Conservation (phyloP, 148 eudicot genomes). For the Rhododendron molle region DNA sequence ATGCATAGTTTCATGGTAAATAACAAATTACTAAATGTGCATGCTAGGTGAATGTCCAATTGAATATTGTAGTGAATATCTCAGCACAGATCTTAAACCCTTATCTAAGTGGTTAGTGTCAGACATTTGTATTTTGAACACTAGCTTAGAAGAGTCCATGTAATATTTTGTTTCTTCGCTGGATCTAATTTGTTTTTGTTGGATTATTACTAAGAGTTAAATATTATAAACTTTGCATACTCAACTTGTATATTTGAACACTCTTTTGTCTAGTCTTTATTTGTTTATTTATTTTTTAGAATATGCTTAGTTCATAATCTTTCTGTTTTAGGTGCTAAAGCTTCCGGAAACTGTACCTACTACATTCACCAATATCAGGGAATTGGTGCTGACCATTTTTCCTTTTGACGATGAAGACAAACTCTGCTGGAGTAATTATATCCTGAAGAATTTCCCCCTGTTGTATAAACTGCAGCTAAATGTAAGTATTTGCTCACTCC, state of each 20-base stretch:
- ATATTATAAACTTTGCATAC: background rate
- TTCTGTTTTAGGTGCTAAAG: slow-evolving; percentile 11
- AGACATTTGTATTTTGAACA: background rate
- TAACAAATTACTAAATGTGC: background rate
- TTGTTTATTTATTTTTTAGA: background rate
- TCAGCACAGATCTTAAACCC: background rate
- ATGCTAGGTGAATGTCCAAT: background rate
- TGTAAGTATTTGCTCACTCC: slow-evolving; percentile 9
- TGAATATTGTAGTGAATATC: background rate
- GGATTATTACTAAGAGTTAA: background rate
- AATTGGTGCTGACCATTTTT: slow-evolving; percentile 18
- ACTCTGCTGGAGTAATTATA: slow-evolving; percentile 20
- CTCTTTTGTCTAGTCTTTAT: background rate
- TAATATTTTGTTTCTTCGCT: background rate
- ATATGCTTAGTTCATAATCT: background rate
- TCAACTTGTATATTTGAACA: background rate
- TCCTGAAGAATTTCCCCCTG: slow-evolving; percentile 24
- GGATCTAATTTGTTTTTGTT: background rate
- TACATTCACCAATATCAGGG: slow-evolving; percentile 20
- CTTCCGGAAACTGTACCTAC: slow-evolving; percentile 14
- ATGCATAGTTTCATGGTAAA: too few relatives aligned
- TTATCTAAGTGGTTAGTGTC: background rate
- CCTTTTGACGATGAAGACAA: slow-evolving; percentile 27
- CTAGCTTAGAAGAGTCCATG: background rate
- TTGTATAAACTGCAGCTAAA: slow-evolving; percentile 22